Base-by-base conservation (phyloP, 1,139 yeast genomes). In the Suhomyces terraborum region DNA sequence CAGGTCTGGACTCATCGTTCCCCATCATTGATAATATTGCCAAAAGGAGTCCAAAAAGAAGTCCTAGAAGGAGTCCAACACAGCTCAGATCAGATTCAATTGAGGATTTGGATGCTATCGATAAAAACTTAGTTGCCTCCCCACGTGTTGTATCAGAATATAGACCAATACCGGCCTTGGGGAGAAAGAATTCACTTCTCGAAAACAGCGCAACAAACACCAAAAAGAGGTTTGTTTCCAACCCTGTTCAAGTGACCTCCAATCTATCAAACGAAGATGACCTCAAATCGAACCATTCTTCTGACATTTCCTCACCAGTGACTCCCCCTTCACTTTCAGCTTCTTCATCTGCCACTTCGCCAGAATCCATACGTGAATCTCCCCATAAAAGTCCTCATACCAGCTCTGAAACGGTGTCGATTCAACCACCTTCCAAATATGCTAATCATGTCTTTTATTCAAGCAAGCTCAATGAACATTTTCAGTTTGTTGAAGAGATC, bases 61-160 rank as follows among this genome's bases (percentile, higher is more conserved):
- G 31, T 32, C 32, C 26, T 6, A 13, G 34, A 31, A 21, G 26
- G 13, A 22, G 19, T 19, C 22, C 26, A 8, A 24, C 13, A 12
- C 27, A 6, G 27, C 13, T 24, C n/a, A 20, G 32, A 30, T 21
- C 21, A 3, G 13, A 20, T 17, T 19, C 24, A 19, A 20, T 19
- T n/a, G 32, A 30, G 10, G 30, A 27, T 10, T 27, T 27, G 27
- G 16, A 24, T 24, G n/a, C 13, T 36, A 23, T 10, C 8, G 12
- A 10, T 32, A 20, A 31, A 24, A 26, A 5, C 27, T 9, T 9
- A 8, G 17, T 21, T 5, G 24, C n/a, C 6, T 28, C 46, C 6
- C 38, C 40, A 12, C 53, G 75, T 45, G 60, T 65, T 12, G 42
- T 64, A 2, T 66, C 73, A 3, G 75, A 69, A 21, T 69, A 66